phyloP scores from a whole-genome alignment of 176 grass and related monocot genomes.

The Zoysia japonica region DNA sequence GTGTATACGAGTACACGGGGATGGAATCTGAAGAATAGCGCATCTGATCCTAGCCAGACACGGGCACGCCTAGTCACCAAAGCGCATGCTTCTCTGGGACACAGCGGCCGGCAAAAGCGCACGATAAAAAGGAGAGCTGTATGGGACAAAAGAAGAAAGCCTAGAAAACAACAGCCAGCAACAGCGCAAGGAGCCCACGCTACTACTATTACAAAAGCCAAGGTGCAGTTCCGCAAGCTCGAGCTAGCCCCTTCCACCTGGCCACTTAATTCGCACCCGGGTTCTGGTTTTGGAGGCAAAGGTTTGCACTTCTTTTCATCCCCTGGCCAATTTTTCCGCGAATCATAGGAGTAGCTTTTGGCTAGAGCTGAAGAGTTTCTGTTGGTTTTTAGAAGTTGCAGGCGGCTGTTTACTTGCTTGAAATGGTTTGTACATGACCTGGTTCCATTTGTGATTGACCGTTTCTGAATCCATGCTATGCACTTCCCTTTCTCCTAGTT shows the following conservation, averaged over 20 bases:
- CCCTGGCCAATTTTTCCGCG: neutral
- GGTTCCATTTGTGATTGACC: constrained; percentile 28
- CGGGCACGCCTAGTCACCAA: constrained; percentile 3
- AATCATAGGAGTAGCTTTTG: neutral
- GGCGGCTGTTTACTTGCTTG: constrained; percentile 24
- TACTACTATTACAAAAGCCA: constrained; percentile 27
- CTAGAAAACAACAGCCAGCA: constrained; percentile 30
- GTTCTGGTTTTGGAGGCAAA: neutral
- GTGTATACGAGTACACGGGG: too few species aligned
- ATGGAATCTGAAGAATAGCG: constrained; percentile 30
- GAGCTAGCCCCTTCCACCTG: constrained; percentile 34
- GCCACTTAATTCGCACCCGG: neutral
- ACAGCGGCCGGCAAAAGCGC: neutral
- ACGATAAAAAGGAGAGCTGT: constrained; percentile 49
- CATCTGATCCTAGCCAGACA: neutral
- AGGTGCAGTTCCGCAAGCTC: constrained; percentile 26
- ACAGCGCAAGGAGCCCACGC: constrained; percentile 19
- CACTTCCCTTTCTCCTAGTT: neutral
- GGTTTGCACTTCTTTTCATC: constrained; percentile 14
- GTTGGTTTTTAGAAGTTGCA: neutral
- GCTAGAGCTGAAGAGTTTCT: too few species aligned
- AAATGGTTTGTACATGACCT: constrained; percentile 26
- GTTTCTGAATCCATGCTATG: neutral
- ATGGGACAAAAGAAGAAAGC: constrained; percentile 36
- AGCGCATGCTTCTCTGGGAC: constrained; percentile 11